Evolutionary conservation across 768 basidiomycete genomes (phyloP), one percentile per base, ranked within the genome.

Genomic region (Hygrophorus pudorinus): DNA sequence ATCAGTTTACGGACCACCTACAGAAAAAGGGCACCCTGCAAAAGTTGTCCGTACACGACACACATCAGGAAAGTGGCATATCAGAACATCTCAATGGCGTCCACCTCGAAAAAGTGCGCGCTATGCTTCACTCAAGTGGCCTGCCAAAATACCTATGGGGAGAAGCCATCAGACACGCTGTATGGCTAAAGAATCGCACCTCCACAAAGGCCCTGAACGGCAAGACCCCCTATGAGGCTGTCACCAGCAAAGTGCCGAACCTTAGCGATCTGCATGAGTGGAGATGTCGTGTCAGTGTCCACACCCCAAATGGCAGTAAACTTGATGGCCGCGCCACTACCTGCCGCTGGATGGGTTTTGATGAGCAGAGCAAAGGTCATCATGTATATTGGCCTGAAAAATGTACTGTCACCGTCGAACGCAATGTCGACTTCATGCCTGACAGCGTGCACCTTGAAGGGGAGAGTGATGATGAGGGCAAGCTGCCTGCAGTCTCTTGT

Each of bases 31-130:
- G 76, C 0, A 76, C 66, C 0, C 20, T 44, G 3, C 60, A 59
- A 9, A 57, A 66, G 40, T 52, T 65, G 1, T 72, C 67, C 2
- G 54, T 64, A 0, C 66, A 68, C 14, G 59, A 75, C 46, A 68
- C 65, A 0, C 71, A 65, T 0, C 53, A 67, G 41, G 59, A 73
- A 32, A 75, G 74, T 44, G 68, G 73, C 0, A 48, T 72, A 9
- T 63, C 70, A 0, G 64, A 75, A 51, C 53, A 61, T 8, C 49
- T 56, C 1, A 75, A 72, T 47, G 52, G 62, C 5, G 66, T 62
- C 0, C 48, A 67, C 7, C 13, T 64, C 4, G 61, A 71, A 33
- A 43, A 54, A 5, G 56, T 24, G n/a, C n/a, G 56, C 0, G 64
- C 68, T 0, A 46, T 74, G 48, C 44, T 71, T 3, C 60, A 66